phyloP scores from a whole-genome alignment of 306 rosid species.

The Cercis canadensis region DNA sequence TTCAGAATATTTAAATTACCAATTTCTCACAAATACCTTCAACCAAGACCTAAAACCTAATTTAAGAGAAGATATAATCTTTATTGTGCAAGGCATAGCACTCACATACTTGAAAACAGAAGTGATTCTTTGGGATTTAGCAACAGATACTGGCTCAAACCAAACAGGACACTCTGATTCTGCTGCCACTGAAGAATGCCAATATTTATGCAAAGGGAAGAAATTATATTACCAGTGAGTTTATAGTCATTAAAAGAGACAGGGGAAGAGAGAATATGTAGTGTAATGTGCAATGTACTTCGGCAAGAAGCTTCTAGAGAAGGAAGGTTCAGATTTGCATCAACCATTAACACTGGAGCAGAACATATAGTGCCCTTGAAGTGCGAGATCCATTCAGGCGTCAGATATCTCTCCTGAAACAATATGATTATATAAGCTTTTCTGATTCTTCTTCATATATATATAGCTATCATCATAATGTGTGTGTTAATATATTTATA shows the following conservation, averaged over 20 bases:
- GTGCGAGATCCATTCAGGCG: conserved; percentile 76
- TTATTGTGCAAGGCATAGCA: conserved; percentile 37
- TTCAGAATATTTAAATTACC: conserved; percentile 20
- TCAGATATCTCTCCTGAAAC: conserved; percentile 76
- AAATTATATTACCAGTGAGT: conserved; percentile 19
- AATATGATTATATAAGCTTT: conserved; percentile 18
- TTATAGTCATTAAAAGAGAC: conserved; percentile 21
- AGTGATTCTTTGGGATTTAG: conserved; percentile 78
- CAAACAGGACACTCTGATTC: conserved; percentile 70
- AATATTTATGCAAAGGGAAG: conserved; percentile 32
- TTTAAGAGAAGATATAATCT: conserved; percentile 4
- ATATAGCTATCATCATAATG: background rate
- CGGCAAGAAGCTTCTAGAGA: conserved; percentile 75
- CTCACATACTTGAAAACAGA: conserved; percentile 82
- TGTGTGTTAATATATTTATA: background rate
- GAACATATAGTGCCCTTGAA: conserved; percentile 56
- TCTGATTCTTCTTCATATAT: conserved; percentile 10
- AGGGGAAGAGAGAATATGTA: conserved; percentile 25
- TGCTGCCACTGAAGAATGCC: conserved; percentile 63
- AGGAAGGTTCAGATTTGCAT: conserved; percentile 74
- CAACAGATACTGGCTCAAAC: conserved; percentile 96
- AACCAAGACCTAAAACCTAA: conserved; percentile 8
- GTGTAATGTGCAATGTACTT: conserved; percentile 49
- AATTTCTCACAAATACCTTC: conserved; percentile 31
- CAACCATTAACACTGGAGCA: conserved; percentile 82